Evolutionary conservation across 2,329 filamentous ascomycete genomes (phyloP).

Genomic region (Fragosphaeria purpurea): DNA sequence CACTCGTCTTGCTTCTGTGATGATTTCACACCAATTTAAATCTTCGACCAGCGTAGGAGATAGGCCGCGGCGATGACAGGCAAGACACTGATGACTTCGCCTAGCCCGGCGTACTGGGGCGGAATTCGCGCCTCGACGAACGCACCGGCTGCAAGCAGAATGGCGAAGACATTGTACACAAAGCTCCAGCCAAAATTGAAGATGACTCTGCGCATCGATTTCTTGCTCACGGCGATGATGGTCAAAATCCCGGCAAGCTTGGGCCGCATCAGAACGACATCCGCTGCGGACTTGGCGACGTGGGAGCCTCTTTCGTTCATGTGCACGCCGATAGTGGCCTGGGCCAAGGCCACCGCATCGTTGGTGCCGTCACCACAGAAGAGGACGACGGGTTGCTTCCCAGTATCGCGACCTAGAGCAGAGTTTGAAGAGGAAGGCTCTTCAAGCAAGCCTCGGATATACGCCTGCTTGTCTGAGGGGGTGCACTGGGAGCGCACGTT

Average conservation of each 20-base stretch:
- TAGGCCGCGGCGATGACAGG: constrained; percentile 55
- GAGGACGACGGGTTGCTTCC: constrained; percentile 35
- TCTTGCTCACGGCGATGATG: constrained; percentile 43
- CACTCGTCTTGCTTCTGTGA: too few relatives aligned
- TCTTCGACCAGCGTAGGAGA: constrained; percentile 30
- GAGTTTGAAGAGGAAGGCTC: too few relatives aligned
- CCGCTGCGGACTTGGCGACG: constrained; percentile 55
- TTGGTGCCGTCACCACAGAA: constrained; percentile 76
- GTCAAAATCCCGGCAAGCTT: constrained; percentile 44
- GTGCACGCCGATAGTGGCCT: constrained; percentile 62
- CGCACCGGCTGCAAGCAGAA: constrained; percentile 56
- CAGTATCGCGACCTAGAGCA: background rate
- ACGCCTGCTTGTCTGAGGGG: constrained; percentile 35
- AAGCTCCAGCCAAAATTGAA: constrained; percentile 65
- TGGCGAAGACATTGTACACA: constrained; percentile 59
- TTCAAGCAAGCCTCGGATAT: constrained; percentile 29
- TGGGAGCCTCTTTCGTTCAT: constrained; percentile 51
- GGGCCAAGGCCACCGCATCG: constrained; percentile 62
- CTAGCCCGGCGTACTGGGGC: constrained; percentile 56
- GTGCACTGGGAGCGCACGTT: constrained; percentile 32
- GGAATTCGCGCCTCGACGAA: constrained; percentile 39
- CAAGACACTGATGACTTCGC: constrained; percentile 64
- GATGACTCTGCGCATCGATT: constrained; percentile 37
- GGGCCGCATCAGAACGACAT: constrained; percentile 56
- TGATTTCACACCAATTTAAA: too few relatives aligned